These are phyloP conservation scores for Chrysoporthe austroafricana DNA, from an alignment of 2,329 filamentous ascomycete species.

Conservation along the genomic window DNA sequence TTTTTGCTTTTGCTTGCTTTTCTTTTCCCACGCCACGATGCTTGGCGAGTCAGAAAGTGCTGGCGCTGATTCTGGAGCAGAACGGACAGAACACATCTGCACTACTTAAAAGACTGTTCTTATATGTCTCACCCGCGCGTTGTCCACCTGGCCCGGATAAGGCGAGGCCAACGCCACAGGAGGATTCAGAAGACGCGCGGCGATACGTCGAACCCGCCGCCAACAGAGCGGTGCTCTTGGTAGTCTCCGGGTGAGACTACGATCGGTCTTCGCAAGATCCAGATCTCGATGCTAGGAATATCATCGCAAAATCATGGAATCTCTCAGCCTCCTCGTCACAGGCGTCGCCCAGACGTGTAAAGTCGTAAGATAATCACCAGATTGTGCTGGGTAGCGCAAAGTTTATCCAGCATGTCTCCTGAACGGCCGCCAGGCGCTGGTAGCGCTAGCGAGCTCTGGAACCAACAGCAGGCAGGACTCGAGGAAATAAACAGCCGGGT, in stretches of 20 bases:
- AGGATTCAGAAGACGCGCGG: neutral
- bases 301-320: neutral
- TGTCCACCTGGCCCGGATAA: neutral
- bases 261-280: neutral
- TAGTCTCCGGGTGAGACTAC: no score
- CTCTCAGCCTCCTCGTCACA: neutral
- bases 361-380: constrained; percentile 23
- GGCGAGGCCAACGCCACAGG: neutral
- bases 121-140: neutral
- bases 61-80: neutral
- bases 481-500: no score
- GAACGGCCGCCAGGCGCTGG: neutral
- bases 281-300: neutral
- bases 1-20: neutral
- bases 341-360: neutral
- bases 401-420: neutral
- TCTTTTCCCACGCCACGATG: neutral
- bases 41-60: neutral
- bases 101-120: neutral
- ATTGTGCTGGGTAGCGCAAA: constrained; percentile 20
- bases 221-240: neutral
- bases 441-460: no score
- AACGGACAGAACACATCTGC: neutral
- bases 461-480: no score
- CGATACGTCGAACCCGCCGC: neutral